Evolutionary conservation across 2,329 filamentous ascomycete species (phyloP), one percentile per base, ranked within the genome.

Genomic region (Cladosporium halotolerans): DNA sequence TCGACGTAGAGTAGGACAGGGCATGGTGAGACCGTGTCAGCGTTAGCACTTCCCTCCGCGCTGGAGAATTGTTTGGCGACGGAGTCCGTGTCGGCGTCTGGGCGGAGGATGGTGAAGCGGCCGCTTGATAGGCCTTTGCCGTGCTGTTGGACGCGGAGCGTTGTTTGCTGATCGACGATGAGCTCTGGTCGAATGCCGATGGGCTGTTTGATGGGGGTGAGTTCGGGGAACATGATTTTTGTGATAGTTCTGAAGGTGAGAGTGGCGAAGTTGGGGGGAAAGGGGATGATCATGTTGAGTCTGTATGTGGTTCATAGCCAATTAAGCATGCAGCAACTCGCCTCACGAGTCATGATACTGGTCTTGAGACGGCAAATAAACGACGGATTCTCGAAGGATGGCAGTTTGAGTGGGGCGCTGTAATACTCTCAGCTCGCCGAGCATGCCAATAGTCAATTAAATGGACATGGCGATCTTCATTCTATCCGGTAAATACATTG

Each of bases 61-160:
- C 34, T 39, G 36, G 16, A 39, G 16, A 4, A 14, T 39, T 13
- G 36, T 39, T n/a, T 36, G 10, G 34, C 10, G 10, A 9, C n/a
- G 6, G 34, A 9, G n/a, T 36, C 10, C 34, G 23, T n/a, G 34
- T n/a, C 34, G 34, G n/a, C 10, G 34, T 36, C n/a, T 11, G 10
- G 34, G 33, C 19, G 11, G 23, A 23, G 19, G 36, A 53, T 40
- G 13, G 49, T 44, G 39, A 56, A 53, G 13, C 46, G 45, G 42
- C 42, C 43, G 36, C 28, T 34, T n/a, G 50, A 46, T 6, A 47
- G 32, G 7, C 42, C 36, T 43, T 44, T 48, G 36, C 45, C 39
- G 36, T 53, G 52, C 38, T 56, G 54, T 36, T 41, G 31, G 43
- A 56, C 36, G 14, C 50, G 43, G 13, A 56, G 34, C 9, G 44